Evolutionary conservation across 352 stramenopile species (phyloP).

Genomic region (Elongisporangium prolatum): DNA sequence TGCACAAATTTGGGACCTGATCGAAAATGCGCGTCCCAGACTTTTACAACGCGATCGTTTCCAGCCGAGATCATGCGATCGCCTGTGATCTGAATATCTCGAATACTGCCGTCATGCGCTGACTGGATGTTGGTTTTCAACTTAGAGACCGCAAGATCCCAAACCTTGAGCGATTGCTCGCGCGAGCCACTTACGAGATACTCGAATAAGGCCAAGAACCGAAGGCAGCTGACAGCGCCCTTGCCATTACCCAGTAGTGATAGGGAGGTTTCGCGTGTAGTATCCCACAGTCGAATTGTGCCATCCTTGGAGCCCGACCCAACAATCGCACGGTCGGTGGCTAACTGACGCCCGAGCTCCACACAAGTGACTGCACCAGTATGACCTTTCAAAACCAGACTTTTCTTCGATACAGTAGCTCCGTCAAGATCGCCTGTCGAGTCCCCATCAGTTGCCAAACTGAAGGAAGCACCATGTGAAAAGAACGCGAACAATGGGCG

Average conservation of each 20-base stretch:
- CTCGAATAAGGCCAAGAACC: slow-evolving; percentile 57
- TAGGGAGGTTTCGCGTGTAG: slow-evolving; percentile 50
- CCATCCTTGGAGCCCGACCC: slow-evolving; percentile 64
- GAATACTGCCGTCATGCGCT: slow-evolving; percentile 49
- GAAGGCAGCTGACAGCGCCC: slow-evolving; percentile 47
- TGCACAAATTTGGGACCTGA: slow-evolving; percentile 41
- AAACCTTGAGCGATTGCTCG: slow-evolving; percentile 56
- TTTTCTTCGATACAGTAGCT: slow-evolving; percentile 48
- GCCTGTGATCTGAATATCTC: slow-evolving; percentile 68
- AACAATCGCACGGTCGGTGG: slow-evolving; percentile 46
- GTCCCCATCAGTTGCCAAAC: slow-evolving; percentile 10
- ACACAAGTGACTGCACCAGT: slow-evolving; percentile 54
- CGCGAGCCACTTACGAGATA: slow-evolving; percentile 55
- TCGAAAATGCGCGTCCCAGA: slow-evolving; percentile 77
- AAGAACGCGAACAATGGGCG: slow-evolving; percentile 67
- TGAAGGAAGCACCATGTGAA: slow-evolving; percentile 9
- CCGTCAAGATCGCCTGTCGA: slow-evolving; percentile 42
- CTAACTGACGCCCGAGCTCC: slow-evolving; percentile 70
- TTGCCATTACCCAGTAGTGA: slow-evolving; percentile 38
- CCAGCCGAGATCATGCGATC: slow-evolving; percentile 64
- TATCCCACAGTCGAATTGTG: slow-evolving; percentile 75
- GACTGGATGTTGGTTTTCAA: slow-evolving; percentile 45
- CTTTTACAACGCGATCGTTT: slow-evolving; percentile 72
- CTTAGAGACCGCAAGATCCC: slow-evolving; percentile 52
- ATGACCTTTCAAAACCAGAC: slow-evolving; percentile 63